Conservation (phyloP, 495 filamentous ascomycete genomes). For the Talaromyces ruber region DNA sequence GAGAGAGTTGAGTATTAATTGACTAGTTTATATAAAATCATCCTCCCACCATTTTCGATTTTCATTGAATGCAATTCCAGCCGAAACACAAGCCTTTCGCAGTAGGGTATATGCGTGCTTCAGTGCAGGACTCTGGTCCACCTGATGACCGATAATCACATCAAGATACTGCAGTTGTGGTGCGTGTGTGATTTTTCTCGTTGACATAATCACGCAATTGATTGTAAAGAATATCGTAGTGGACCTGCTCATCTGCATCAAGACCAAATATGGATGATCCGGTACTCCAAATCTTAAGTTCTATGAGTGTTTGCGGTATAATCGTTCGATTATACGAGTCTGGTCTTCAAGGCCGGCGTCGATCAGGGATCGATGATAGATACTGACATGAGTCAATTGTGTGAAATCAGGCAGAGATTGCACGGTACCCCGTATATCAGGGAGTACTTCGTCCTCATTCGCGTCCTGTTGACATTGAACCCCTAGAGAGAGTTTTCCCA, state of each 20-base stretch:
- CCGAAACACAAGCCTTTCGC: neutral
- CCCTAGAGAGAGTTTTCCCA: neutral
- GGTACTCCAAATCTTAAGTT: neutral
- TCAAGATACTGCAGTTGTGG: neutral
- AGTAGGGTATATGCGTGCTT: neutral
- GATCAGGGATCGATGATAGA: neutral
- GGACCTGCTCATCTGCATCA: neutral
- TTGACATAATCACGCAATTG: neutral
- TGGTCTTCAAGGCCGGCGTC: neutral
- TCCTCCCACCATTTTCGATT: neutral
- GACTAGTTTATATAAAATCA: too few relatives aligned
- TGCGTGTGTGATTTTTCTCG: neutral
- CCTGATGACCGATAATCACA: neutral
- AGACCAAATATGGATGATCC: neutral
- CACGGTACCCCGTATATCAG: neutral
- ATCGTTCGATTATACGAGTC: neutral
- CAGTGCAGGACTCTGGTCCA: neutral
- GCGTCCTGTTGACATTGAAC: neutral
- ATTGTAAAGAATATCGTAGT: neutral
- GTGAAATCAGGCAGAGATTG: neutral
- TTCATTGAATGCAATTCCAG: neutral
- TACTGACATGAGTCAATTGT: neutral
- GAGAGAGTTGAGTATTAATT: too few relatives aligned
- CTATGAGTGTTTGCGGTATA: neutral
- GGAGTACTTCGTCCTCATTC: too few relatives aligned